Evolutionary conservation across 805 yeast genomes (phyloP).

Genomic region (Yarrowia sp.): DNA sequence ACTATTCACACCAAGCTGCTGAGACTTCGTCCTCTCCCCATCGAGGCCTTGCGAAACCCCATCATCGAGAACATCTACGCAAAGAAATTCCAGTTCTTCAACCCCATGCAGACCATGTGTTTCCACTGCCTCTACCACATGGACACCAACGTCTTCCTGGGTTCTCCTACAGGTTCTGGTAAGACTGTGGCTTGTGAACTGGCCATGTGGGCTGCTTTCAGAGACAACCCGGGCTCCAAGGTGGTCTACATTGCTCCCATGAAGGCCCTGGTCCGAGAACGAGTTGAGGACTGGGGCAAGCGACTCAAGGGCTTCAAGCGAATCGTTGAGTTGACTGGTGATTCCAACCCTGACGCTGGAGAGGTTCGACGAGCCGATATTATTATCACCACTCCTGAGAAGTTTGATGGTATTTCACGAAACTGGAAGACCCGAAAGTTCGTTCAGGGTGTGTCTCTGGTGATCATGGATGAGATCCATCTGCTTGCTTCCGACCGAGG

Average conservation of each 20-base stretch:
- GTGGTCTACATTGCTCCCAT: conserved; percentile 87
- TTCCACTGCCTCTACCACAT: conserved; percentile 87
- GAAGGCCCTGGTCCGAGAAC: conserved; percentile 84
- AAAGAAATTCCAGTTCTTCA: conserved; percentile 78
- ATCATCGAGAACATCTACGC: conserved; percentile 73
- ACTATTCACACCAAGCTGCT: conserved; percentile 82
- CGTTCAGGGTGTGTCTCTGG: conserved; percentile 75
- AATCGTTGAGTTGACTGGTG: conserved; percentile 83
- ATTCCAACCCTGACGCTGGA: conserved; percentile 73
- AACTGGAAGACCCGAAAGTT: conserved; percentile 82
- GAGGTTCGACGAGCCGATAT: conserved; percentile 75
- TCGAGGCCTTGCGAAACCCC: conserved; percentile 74
- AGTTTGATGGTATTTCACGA: conserved; percentile 86
- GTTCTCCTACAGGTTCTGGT: conserved; percentile 99
- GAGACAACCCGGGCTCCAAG: conserved; percentile 78
- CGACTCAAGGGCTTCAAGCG: conserved; percentile 49
- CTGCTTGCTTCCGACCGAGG: conserved; percentile 85
- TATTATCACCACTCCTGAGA: conserved; percentile 83
- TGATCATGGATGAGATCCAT: conserved; percentile 87
- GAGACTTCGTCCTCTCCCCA: conserved; percentile 84
- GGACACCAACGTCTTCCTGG: conserved; percentile 82
- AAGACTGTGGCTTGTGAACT: conserved; percentile 96
- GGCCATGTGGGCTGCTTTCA: conserved; percentile 96
- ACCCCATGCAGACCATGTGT: conserved; percentile 98
- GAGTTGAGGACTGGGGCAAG: conserved; percentile 81